Conservation (phyloP, 78 protist genomes). For the Planoprotostelium fungivorum region DNA sequence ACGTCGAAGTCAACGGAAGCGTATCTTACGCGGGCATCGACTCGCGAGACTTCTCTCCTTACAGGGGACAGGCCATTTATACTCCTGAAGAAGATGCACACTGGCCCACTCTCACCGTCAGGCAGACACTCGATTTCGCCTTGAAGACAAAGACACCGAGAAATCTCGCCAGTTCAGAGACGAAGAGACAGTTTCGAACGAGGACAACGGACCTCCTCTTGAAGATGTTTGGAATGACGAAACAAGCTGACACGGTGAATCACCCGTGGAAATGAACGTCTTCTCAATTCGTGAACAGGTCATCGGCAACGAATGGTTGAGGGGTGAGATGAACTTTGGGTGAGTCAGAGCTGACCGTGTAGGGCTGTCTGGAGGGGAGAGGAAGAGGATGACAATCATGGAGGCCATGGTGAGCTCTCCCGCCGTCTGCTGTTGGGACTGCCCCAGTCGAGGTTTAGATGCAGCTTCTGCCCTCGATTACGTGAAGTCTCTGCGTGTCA, state of each 20-base stretch:
- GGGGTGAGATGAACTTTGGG: too few relatives aligned
- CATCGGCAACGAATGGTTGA: slow-evolving; percentile 8
- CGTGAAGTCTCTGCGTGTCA: slow-evolving; percentile 9
- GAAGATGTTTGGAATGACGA: slow-evolving; percentile 28
- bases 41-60: slow-evolving; percentile 9
- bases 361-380: slow-evolving; percentile 13
- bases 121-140: slow-evolving; percentile 43
- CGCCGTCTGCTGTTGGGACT: slow-evolving; percentile 6
- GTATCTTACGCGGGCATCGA: slow-evolving; percentile 45
- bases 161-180: slow-evolving; percentile 21
- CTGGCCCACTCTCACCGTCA: slow-evolving; percentile 35
- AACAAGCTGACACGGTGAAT: slow-evolving; percentile 29
- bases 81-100: slow-evolving; percentile 50
- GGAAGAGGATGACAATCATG: slow-evolving; percentile 12
- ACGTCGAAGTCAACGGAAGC: slow-evolving; percentile 19
- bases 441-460: slow-evolving; percentile 15
- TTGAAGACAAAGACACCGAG: slow-evolving; percentile 30
- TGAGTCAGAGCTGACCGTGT: too few relatives aligned
- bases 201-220: slow-evolving; percentile 22
- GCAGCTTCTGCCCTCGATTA: slow-evolving; percentile 12
- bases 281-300: too few relatives aligned
- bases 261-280: not conserved
- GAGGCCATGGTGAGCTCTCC: slow-evolving; percentile 14
- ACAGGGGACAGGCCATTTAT: slow-evolving; percentile 50
- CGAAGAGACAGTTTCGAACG: slow-evolving; percentile 19